Evolutionary conservation across 441 rosid genomes (phyloP).

Genomic region (Aquilaria agallochum): DNA sequence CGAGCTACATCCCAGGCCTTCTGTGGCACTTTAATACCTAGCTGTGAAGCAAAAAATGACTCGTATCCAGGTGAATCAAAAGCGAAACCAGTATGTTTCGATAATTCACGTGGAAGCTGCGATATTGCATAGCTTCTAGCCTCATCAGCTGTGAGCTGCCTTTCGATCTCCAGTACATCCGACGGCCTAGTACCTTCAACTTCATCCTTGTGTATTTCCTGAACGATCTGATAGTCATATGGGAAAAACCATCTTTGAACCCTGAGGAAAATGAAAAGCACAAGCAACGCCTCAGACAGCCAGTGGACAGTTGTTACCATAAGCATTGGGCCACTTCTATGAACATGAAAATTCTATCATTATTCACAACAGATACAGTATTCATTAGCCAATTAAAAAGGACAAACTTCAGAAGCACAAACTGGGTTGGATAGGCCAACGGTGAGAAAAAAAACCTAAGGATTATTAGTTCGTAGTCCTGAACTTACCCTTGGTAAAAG

Average conservation of each 20-base stretch:
- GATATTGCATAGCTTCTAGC: slow-evolving; percentile 86
- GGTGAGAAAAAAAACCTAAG: background rate
- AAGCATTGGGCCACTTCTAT: no score
- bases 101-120: slow-evolving; percentile 83
- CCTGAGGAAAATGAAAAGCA: slow-evolving; percentile 32
- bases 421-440: background rate
- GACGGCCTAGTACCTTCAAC: slow-evolving; percentile 49
- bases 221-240: slow-evolving; percentile 87
- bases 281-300: no score
- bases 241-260: slow-evolving; percentile 94
- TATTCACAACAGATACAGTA: background rate
- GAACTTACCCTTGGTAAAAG: slow-evolving; percentile 81
- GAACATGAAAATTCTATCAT: no score
- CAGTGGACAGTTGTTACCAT: no score
- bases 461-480: slow-evolving; percentile 10
- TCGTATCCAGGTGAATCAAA: slow-evolving; percentile 97
- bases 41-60: slow-evolving; percentile 92
- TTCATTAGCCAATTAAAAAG: background rate
- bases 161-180: slow-evolving; percentile 49
- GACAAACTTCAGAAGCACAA: no score
- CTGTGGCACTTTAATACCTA: slow-evolving; percentile 84
- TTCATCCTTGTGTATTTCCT: slow-evolving; percentile 83
- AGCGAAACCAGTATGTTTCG: slow-evolving; percentile 94
- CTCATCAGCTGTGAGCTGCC: slow-evolving; percentile 71
- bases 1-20: slow-evolving; percentile 99